Evolutionary conservation across 208 protist genomes (phyloP), one percentile per base, ranked within the genome.

Genomic region (Acanthamoeba healyi): DNA sequence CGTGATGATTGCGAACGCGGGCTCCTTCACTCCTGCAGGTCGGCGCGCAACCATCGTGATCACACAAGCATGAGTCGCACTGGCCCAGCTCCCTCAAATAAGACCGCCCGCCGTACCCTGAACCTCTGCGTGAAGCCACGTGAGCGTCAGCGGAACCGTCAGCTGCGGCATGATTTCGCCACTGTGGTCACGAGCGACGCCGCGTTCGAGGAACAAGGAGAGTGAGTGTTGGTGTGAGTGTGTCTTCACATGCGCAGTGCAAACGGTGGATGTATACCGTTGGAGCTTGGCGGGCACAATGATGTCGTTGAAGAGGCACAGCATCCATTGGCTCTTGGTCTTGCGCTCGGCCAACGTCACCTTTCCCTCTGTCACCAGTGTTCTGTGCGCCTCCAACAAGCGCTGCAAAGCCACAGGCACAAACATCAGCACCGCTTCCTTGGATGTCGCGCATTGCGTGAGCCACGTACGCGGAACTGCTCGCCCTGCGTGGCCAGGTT

Each of bases 301-400:
- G 34, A 87, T 40, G 49, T 87, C 79, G 49, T 87, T 87, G 79
- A 87, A 87, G 44, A 87, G 79, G 49, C 49, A 61, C 6, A 87
- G 15, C 42, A 63, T 17, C 70, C 70, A 79, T 17, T 63, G 40
- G 49, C 46, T 87, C 79, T 87, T 87, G 26, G 79, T 36, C n/a
- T 61, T 87, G 38, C 40, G 46, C 46, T 61, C 79, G 19, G 40
- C 46, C 14, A 63, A 22, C 9, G 79, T 87, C 79, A 61, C 79
- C 44, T 87, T 87, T 9, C 46, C 79, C 44, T 87, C 79, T 42
- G 58, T 87, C 79, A 87, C 79, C 36, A 87, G 34, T 29, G 46
- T 87, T 5, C 79, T 7, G 79, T 87, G 79, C 6, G 79, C 79
- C 46, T 87, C 79, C 10, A 87, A n/a, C 46, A 87, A 38, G 17